These are phyloP conservation scores for Geotrichum klebahnii DNA, from an alignment of 1,139 yeast species.

Conservation along the genomic window DNA sequence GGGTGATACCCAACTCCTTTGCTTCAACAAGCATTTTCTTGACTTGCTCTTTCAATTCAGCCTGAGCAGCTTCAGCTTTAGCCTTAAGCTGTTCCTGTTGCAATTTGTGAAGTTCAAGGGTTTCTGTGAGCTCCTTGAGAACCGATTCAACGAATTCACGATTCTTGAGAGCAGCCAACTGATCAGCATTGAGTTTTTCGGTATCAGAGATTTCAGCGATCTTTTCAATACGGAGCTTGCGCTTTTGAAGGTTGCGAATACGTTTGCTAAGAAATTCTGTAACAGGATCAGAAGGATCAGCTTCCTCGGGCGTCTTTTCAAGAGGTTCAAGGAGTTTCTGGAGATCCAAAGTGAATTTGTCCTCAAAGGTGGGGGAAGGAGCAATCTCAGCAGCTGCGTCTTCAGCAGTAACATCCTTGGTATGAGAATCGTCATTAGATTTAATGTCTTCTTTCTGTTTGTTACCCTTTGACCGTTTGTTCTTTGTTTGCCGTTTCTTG, in stretches of 20 bases:
- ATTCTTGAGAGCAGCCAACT: constrained; percentile 35
- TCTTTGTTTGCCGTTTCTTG: constrained; percentile 8
- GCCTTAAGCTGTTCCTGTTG: constrained; percentile 23
- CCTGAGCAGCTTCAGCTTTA: constrained; percentile 23
- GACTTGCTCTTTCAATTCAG: constrained; percentile 20
- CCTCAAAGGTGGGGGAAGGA: neutral
- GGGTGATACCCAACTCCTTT: constrained; percentile 26
- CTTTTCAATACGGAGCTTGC: constrained; percentile 39
- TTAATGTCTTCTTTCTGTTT: constrained; percentile 1
- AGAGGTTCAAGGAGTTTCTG: constrained; percentile 18
- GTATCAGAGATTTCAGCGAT: constrained; percentile 35
- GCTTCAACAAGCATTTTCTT: constrained; percentile 23
- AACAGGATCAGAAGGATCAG: constrained; percentile 27
- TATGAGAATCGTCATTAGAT: constrained; percentile 4
- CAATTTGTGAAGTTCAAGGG: constrained; percentile 31
- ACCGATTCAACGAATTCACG: constrained; percentile 40
- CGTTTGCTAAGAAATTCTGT: constrained; percentile 37
- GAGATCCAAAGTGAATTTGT: neutral
- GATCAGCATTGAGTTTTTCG: constrained; percentile 39
- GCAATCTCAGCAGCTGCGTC: constrained; percentile 3
- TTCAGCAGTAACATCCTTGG: constrained; percentile 6
- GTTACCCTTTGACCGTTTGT: constrained; percentile 5
- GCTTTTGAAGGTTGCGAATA: constrained; percentile 39
- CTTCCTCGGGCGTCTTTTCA: constrained; percentile 8
- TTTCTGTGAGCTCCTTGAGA: constrained; percentile 38